Conservation (phyloP, 345 rosid genomes). For the Populus euphratica region DNA sequence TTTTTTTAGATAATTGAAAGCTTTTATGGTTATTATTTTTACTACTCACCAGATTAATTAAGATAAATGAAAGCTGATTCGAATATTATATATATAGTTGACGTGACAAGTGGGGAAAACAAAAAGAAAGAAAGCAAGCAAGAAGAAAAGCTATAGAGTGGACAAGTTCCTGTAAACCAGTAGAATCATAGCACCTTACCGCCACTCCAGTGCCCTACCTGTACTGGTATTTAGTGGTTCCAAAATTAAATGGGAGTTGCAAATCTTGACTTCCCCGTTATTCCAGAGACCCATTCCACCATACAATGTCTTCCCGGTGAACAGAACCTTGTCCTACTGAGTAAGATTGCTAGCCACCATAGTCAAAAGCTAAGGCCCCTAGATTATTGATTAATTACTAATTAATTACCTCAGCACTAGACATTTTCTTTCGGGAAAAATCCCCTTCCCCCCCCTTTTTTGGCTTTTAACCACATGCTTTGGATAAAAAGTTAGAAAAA, state of each 20-base stretch:
- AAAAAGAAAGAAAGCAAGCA: background rate
- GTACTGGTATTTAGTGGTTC: background rate
- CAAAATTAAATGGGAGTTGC: conserved; percentile 26
- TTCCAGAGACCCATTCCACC: conserved; percentile 6
- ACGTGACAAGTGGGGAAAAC: no score
- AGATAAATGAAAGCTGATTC: no score
- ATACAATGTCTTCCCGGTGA: background rate
- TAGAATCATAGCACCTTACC: background rate
- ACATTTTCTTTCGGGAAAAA: background rate
- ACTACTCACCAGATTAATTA: no score
- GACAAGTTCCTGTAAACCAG: background rate
- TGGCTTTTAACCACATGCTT: background rate
- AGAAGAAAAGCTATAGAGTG: background rate
- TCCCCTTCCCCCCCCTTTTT: no score
- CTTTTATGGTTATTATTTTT: no score
- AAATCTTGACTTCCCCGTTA: conserved; percentile 15
- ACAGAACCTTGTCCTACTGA: background rate
- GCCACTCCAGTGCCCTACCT: background rate
- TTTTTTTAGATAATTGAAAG: accelerated
- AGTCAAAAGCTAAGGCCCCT: background rate
- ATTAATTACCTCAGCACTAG: background rate
- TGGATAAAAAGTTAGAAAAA: background rate
- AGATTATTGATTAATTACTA: no score
- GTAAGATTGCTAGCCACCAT: background rate
- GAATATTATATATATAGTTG: no score